Evolutionary conservation across 306 rosid species (phyloP).

Genomic region (Cucumis sativus): Cucumber_9930_V3 NC_026660.2:22420501-22421000

Average conservation of each 20-base stretch:
- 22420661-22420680: not conserved
- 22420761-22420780: not conserved
- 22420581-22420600: not conserved
- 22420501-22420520: not conserved
- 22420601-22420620: not conserved
- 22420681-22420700: not conserved
- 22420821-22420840: slow-evolving; percentile 89
- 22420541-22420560: not conserved
- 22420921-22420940: slow-evolving; percentile 86
- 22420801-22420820: slow-evolving; percentile 24
- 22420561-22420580: not conserved
- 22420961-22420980: slow-evolving; percentile 8
- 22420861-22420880: slow-evolving; percentile 85
- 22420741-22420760: not conserved
- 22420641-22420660: not conserved
- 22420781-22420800: not conserved
- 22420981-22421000: slow-evolving; percentile 52
- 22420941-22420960: slow-evolving; percentile 37
- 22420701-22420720: not conserved
- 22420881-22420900: slow-evolving; percentile 71
- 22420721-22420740: not conserved
- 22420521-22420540: not conserved
- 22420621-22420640: not conserved
- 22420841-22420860: slow-evolving; percentile 99
- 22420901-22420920: slow-evolving; percentile 59